Evolutionary conservation across 2,329 filamentous ascomycete genomes (phyloP).

Genomic region (Aureobasidium sp.): DNA sequence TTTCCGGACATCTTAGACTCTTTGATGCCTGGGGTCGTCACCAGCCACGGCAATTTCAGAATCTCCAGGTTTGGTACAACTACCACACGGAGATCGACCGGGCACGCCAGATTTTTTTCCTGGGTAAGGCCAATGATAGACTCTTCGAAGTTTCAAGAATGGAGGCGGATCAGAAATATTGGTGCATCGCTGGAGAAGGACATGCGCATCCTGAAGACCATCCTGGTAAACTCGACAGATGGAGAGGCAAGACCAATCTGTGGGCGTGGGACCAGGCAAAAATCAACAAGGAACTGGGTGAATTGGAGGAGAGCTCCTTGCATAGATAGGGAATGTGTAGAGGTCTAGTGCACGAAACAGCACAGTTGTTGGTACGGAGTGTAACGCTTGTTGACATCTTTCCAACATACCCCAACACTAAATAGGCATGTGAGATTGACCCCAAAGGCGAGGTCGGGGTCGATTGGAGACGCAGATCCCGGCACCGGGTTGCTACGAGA

Average conservation of each 20-base stretch:
- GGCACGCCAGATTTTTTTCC: background rate
- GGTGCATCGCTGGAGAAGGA: background rate
- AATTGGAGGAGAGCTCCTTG: background rate
- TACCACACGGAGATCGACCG: background rate
- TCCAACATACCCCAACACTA: background rate
- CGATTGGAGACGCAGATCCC: background rate
- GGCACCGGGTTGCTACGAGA: background rate
- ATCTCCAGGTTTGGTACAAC: background rate
- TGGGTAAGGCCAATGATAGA: background rate
- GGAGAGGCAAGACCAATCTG: background rate
- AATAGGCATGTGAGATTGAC: background rate
- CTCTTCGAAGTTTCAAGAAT: background rate
- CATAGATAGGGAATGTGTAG: background rate
- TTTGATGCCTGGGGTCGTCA: background rate
- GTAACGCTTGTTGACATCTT: background rate
- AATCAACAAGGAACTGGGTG: background rate
- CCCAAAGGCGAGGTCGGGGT: background rate
- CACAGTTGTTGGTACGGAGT: no score
- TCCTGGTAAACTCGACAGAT: background rate
- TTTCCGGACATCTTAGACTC: background rate
- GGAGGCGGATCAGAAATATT: background rate
- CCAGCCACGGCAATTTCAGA: background rate
- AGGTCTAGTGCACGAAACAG: background rate
- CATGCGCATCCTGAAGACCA: background rate
- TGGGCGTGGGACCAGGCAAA: background rate